Percentiles rank a stretch among this genome's conserved stretches.
Evolutionary conservation across 2,329 filamentous ascomycete genomes (phyloP).

Genomic region (Aspergillus nomiae): DNA sequence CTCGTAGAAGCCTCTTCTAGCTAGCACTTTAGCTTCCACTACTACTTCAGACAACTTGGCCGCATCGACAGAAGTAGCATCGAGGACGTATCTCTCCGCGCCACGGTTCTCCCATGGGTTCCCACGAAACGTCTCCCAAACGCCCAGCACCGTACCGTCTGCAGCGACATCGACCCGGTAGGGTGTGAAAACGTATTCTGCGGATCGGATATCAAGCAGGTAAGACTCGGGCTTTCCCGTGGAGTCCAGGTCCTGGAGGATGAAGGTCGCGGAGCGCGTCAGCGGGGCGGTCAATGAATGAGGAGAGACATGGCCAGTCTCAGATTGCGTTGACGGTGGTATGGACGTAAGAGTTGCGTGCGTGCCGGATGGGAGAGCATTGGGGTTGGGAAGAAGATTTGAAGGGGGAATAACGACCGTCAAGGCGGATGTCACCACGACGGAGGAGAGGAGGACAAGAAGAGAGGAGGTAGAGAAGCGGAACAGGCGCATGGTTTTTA

Average conservation of each 20-base stretch:
- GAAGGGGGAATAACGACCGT: slow-evolving; percentile 45
- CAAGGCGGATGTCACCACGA: slow-evolving; percentile 30
- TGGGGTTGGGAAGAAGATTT: slow-evolving; percentile 46
- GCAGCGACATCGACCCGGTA: slow-evolving; percentile 69
- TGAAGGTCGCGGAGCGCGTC: slow-evolving; percentile 68
- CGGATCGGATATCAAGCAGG: slow-evolving; percentile 76
- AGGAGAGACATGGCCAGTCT: slow-evolving; percentile 38
- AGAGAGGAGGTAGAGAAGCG: slow-evolving; percentile 12
- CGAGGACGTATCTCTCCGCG: slow-evolving; percentile 45
- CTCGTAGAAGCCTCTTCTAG: slow-evolving; percentile 73
- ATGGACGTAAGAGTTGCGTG: slow-evolving; percentile 54
- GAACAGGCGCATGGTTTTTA: slow-evolving; percentile 19
- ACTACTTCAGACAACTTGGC: slow-evolving; percentile 38
- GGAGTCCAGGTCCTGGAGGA: slow-evolving; percentile 70
- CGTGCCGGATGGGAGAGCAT: slow-evolving; percentile 46
- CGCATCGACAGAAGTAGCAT: slow-evolving; percentile 22
- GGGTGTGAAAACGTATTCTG: slow-evolving; percentile 74
- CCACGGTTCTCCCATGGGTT: slow-evolving; percentile 91
- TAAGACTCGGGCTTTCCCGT: slow-evolving; percentile 58
- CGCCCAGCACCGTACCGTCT: slow-evolving; percentile 55
- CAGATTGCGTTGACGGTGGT: slow-evolving; percentile 30
- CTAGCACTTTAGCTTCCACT: slow-evolving; percentile 65
- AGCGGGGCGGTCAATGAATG: slow-evolving; percentile 65
- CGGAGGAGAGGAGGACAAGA: slow-evolving; percentile 21
- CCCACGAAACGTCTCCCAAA: slow-evolving; percentile 84